These are phyloP conservation scores for Colletotrichum brevisporum DNA, from an alignment of 2,329 filamentous ascomycete species.

Conservation along the genomic window DNA sequence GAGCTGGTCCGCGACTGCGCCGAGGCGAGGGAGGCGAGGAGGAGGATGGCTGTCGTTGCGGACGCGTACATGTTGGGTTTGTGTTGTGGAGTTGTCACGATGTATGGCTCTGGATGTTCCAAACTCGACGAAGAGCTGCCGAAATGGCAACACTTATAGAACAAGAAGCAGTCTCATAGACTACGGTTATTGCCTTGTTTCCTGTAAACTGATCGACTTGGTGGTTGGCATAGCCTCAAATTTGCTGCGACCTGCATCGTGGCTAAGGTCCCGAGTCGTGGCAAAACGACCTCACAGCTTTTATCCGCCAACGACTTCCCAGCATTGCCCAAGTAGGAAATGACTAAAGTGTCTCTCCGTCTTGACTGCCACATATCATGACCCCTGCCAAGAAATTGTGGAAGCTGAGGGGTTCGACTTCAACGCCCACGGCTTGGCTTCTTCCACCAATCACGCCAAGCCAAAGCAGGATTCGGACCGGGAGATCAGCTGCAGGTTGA, in stretches of 20 bases:
- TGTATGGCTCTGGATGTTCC: background rate
- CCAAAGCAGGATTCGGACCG: background rate
- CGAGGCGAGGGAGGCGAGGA: background rate
- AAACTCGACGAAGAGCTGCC: too few relatives aligned
- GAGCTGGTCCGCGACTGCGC: slow-evolving; percentile 18
- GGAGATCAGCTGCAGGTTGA: background rate
- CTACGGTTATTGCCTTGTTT: background rate
- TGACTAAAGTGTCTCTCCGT: background rate
- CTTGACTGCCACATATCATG: background rate
- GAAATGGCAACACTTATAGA: background rate
- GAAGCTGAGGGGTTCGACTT: too few relatives aligned
- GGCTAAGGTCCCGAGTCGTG: background rate
- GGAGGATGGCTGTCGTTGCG: background rate
- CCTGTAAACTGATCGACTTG: background rate
- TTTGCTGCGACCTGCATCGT: background rate
- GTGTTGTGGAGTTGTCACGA: background rate
- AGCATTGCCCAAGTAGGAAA: background rate
- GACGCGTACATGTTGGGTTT: background rate
- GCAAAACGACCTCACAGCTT: background rate
- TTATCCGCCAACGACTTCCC: background rate
- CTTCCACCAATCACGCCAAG: slow-evolving; percentile 19
- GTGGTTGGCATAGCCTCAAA: background rate
- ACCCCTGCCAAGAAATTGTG: background rate
- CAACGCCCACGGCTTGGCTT: slow-evolving; percentile 6
- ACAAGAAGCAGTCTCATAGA: background rate